Base-by-base conservation (phyloP, 495 filamentous ascomycete genomes). In the Halenospora varia region DNA sequence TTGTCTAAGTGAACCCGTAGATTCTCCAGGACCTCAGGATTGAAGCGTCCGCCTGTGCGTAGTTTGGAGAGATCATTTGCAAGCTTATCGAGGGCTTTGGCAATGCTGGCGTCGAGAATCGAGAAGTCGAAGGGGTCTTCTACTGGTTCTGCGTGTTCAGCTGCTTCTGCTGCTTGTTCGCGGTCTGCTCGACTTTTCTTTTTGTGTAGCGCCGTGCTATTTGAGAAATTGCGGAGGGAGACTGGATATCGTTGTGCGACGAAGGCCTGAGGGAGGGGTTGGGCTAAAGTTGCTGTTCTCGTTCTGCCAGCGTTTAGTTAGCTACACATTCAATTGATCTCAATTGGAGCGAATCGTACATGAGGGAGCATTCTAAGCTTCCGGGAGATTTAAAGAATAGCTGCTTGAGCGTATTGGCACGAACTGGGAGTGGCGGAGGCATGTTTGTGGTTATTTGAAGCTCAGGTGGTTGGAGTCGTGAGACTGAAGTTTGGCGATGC, bases 81-180 rank as follows among this genome's bases (percentile, higher is more conserved):
- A 53, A 87, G 76, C 57, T 77, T 77, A 61, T 78, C 74, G 39
- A 86, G 72, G 24, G 79, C 75, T 45, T 74, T 71, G 22, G 74
- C 67, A 57, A 92, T 83, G n/a, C 78, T 77, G 25, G 75, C 65
- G 35, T 85, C 74, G 10, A 96, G 74, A 59, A 78, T 72, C 6
- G 80, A 77, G 59, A 94, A 80, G 71, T 92, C 84, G 66, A 79
- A 84, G 3, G 88, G 87, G 63, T 92, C 82, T 48, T 63, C 62
- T 0, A 22, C 51, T 25, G 22, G 56, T 18, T 15, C 42, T 8
- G 49, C 11, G 13, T 56, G 18, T 23, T 53, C 19, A 17, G 57
- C 39, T 8, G 49, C 22, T 55, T 48, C 40, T 53, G 57, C 57
- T 29, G 58, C 57, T 18, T 56, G 26, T 25, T 65, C 62, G n/a